phyloP scores from a whole-genome alignment of 2,329 filamentous ascomycete genomes.

The Endothia cerciana region DNA sequence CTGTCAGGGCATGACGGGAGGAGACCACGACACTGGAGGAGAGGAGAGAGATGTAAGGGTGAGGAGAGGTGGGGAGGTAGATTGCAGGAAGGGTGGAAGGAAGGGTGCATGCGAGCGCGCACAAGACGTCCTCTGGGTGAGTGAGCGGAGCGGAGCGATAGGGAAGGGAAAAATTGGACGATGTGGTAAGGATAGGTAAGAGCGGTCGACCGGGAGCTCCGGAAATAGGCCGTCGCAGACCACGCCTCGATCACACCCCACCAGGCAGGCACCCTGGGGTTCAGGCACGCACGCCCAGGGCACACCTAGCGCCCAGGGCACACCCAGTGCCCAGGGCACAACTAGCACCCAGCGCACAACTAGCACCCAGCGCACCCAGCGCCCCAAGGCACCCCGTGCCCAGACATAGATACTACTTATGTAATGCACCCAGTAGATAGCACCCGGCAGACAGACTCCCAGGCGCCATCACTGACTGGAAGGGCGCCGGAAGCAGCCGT shows the following conservation, averaged over 20 bases:
- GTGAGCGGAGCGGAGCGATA: conserved; percentile 3
- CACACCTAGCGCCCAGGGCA: neutral
- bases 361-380: neutral
- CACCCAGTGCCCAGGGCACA: neutral
- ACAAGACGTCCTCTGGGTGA: neutral
- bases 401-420: too few relatives aligned
- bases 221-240: conserved; percentile 25
- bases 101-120: conserved; percentile 11
- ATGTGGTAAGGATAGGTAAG: conserved; percentile 9
- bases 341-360: neutral
- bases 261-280: too few relatives aligned
- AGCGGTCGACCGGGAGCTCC: conserved; percentile 24
- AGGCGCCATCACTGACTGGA: neutral
- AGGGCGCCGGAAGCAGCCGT: neutral
- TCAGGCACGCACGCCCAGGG: too few relatives aligned
- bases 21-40: neutral
- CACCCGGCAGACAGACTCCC: neutral
- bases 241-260: too few relatives aligned
- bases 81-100: conserved; percentile 5
- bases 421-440: neutral
- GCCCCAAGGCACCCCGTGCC: neutral
- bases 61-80: conserved; percentile 1
- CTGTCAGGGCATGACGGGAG: neutral
- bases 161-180: conserved; percentile 3
- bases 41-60: too few relatives aligned